A percentile compares a stretch with the other conserved stretches of the same genome.
These are phyloP conservation scores for Geoglossum glabrum DNA, from an alignment of 495 filamentous ascomycete genomes.

Conservation along the genomic window DNA sequence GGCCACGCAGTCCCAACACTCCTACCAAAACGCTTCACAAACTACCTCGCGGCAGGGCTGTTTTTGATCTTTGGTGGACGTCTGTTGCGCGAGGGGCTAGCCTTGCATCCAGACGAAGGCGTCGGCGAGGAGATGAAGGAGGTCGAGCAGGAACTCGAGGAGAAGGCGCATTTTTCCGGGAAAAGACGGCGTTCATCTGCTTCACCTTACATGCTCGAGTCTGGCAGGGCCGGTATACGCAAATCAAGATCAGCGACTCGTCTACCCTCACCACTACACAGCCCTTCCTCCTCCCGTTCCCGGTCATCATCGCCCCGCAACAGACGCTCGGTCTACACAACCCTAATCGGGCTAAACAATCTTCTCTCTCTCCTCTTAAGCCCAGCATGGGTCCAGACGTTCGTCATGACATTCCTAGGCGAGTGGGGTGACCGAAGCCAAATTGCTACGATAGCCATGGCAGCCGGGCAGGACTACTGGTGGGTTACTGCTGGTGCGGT, in stretches of 20 bases:
- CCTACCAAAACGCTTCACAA: slow-evolving; percentile 73
- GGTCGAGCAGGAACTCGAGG: slow-evolving; percentile 84
- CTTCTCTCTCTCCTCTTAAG: slow-evolving; percentile 72
- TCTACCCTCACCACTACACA: slow-evolving; percentile 36
- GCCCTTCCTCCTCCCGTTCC: slow-evolving; percentile 37
- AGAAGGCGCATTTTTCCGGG: slow-evolving; percentile 53
- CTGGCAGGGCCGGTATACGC: slow-evolving; percentile 30
- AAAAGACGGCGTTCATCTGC: slow-evolving; percentile 32
- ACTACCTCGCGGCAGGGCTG: slow-evolving; percentile 60
- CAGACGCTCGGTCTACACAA: slow-evolving; percentile 15
- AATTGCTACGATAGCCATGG: slow-evolving; percentile 98
- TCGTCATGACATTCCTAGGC: slow-evolving; percentile 95
- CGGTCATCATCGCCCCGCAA: slow-evolving; percentile 25
- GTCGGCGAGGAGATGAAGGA: slow-evolving; percentile 92
- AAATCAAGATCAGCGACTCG: slow-evolving; percentile 39
- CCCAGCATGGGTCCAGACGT: slow-evolving; percentile 97
- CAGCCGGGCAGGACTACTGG: slow-evolving; percentile 95
- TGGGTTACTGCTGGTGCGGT: slow-evolving; percentile 90
- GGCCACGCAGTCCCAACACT: slow-evolving; percentile 85
- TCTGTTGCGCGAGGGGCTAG: slow-evolving; percentile 70
- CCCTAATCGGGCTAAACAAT: slow-evolving; percentile 53
- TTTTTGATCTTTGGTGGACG: slow-evolving; percentile 80
- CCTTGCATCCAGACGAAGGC: slow-evolving; percentile 72
- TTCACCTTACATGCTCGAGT: slow-evolving; percentile 44
- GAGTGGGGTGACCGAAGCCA: slow-evolving; percentile 97